These are phyloP conservation scores for Gracilaria vermiculophylla DNA, from an alignment of 23 red algal genomes.

Conservation along the genomic window DNA sequence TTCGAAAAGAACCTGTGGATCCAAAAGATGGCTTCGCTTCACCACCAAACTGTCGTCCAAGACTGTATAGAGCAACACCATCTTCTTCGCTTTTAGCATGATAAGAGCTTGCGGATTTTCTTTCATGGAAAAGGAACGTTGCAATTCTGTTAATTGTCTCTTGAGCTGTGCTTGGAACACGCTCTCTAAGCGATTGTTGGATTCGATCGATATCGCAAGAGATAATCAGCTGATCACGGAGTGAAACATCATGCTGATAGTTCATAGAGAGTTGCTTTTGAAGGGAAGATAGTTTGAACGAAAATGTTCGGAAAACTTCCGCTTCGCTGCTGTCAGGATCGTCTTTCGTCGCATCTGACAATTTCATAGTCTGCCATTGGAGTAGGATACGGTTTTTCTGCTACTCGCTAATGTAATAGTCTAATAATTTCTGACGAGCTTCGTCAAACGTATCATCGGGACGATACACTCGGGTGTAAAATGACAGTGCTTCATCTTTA, in stretches of 20 bases:
- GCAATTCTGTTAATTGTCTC: constrained; percentile 21
- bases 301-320: constrained; percentile 35
- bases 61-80: not conserved
- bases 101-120: not conserved
- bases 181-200: constrained; percentile 3
- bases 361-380: not conserved
- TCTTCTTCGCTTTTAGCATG: not conserved
- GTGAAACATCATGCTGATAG: constrained; percentile 9
- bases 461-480: not conserved
- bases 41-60: not conserved
- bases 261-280: not conserved
- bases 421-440: not conserved
- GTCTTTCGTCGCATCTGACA: constrained; percentile 25
- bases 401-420: not conserved
- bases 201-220: not conserved
- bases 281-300: not conserved
- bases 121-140: constrained; percentile 4
- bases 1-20: not conserved
- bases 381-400: not conserved
- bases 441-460: not conserved
- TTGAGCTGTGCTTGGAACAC: constrained; percentile 25
- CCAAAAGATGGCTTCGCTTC: not conserved
- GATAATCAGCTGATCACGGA: constrained; percentile 20
- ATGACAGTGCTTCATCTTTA: not conserved
- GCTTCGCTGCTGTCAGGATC: not conserved